These are phyloP conservation scores for Capsicum baccatum DNA, from an alignment of 257 asterid species.

Conservation along the genomic window DNA sequence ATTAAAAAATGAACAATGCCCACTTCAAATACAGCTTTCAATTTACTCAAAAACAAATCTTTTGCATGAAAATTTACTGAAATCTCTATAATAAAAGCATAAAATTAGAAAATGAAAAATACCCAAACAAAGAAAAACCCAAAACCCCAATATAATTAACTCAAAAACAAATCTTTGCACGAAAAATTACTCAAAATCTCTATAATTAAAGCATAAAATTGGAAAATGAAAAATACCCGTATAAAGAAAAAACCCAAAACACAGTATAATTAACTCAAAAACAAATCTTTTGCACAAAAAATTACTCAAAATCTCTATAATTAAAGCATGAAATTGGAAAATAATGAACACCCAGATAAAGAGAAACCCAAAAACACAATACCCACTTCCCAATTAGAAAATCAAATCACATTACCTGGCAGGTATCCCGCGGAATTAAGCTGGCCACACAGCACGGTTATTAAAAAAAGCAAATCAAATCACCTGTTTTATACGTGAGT, in stretches of 20 bases:
- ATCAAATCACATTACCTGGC: no score
- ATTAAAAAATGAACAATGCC: background rate
- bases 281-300: background rate
- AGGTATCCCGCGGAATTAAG: no score
- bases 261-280: no score
- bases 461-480: background rate
- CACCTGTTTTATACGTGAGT: background rate
- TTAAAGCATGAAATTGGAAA: background rate
- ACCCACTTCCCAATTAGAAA: slow-evolving; percentile 16
- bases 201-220: background rate
- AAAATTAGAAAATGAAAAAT: background rate
- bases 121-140: background rate
- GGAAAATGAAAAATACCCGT: slow-evolving; percentile 27
- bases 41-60: no score
- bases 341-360: slow-evolving; percentile 27
- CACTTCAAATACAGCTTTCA: background rate
- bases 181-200: background rate
- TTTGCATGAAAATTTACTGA: background rate
- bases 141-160: background rate
- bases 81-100: background rate
- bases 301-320: background rate
- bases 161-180: background rate
- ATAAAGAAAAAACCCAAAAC: background rate
- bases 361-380: background rate
- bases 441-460: no score